Base-by-base conservation (phyloP, 1,284 basidiomycete species). In the Apiotrichum domesticum region DNA sequence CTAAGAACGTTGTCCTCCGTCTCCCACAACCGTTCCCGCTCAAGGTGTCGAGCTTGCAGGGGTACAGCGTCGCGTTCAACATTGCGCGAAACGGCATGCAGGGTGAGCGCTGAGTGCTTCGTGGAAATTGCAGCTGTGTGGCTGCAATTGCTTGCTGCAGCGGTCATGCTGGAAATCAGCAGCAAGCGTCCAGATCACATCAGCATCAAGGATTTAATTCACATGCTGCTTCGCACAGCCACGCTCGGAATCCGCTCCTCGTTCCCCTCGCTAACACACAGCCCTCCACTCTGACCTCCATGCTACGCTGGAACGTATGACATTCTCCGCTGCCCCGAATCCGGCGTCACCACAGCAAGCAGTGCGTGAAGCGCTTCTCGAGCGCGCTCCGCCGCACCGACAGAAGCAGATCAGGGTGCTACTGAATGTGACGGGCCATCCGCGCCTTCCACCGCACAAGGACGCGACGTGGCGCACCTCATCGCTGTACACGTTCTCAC, bases 401-500 rank as follows among this genome's bases (percentile, higher is more conserved):
- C 61, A 68, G 35, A 69, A 67, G 48, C 74, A 77, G 52, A 70
- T 77, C 54, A 64, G 75, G 14, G 66, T 75, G 21, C 57, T 66
- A 41, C 58, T 77, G 2, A 65, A 66, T 2, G 63, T 75, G 10
- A 57, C 66, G 46, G 75, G 72, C 6, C 66, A 56, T 9, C 69
- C 71, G 11, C 61, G 75, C 35, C 62, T 77, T 45, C 72, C 70
- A 3, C 69, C 71, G 45, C 70, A 74, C 58, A 63, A 67, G 34
- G 66, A 68, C 40, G 64, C 68, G 0, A 63, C 63, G 39, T 77
- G 75, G 75, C 66, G 71, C 50, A 76, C 73, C 11, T 73, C 71
- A 5, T 75, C 73, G 3, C 61, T 78, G 14, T 78, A 77, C 65
- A 70, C 74, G 6, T 72, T 78, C 62, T 76, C 70, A n/a, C 77